Base-by-base conservation (phyloP, 176 grass and related monocot genomes). In the Triticum turgidum region DNA sequence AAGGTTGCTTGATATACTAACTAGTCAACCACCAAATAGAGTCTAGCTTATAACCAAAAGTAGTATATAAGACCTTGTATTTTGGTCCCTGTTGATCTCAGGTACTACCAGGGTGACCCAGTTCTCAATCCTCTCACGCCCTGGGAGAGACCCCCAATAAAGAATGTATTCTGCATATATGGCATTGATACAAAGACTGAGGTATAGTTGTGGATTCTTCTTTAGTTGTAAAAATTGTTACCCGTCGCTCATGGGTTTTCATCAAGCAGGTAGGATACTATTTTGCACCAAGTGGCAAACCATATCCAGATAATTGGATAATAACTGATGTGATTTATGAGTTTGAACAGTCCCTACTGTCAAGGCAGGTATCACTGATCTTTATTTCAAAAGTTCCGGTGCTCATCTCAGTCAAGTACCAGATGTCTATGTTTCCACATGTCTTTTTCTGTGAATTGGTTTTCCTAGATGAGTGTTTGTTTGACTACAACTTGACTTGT, bases 251-350 rank as follows among this genome's bases (percentile, higher is more conserved):
- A 10, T 88, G 73, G 39, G 29, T 70, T 87, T 77, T 85, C n/a
- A 61, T 89, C 59, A 90, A 92, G 79, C 93, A 98, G 96, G 96
- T 95, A 47, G 93, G 96, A 88, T 98, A 98, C 80, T 98, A 95
- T 80, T 98, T 95, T 86, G 96, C 96, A 65, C 96, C 96, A 79
- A 98, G 93, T 82, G 91, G 93, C 62, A 98, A 98, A 87, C 93
- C 96, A 78, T 95, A 95, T 84, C 93, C 96, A 86, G 96, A 98
- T 89, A 98, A 95, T 81, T 98, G 96, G 96, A 90, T 98, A 73
- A 92, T 95, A 84, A 98, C 93, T 80, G 96, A 98, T 91, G 18
- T 95, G n/a, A 90, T 98, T 82, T 98, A 95, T 88, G 96, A 95
- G 91, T 91, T 87, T 87, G 89, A 98, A 70, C 93, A 86, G 24